Evolutionary conservation across 495 filamentous ascomycete genomes (phyloP), one percentile per base, ranked within the genome.

Genomic region (Daldinia concentrica): DNA sequence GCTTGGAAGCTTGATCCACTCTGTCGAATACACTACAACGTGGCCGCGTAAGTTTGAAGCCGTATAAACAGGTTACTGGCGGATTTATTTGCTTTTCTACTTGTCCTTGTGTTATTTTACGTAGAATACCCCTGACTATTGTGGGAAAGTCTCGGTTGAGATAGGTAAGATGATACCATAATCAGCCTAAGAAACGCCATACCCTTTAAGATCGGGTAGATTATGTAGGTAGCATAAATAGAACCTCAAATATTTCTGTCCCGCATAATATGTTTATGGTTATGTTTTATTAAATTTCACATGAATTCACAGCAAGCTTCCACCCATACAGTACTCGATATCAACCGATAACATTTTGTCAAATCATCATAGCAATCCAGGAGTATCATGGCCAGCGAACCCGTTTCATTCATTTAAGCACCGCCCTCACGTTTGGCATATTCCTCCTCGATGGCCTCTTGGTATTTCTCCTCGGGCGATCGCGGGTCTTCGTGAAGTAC

Each of bases 401-500:
- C 48, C 22, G 45, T n/a, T 24, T 17, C 41, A 41, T 19, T 41
- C 5, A 30, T 27, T 81, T 55, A 85, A 26, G 83, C 83, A 29
- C 83, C 82, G 17, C 83, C 82, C 69, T 84, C 83, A 11, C 83
- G 77, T 64, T 83, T 85, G 57, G 82, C 82, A 65, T 85, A 84
- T 64, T 85, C 82, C 6, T 85, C 81, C 68, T 83, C 82, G 22
- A 84, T 84, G 4, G 81, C 82, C 66, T 85, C 83, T 34, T 74
- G 75, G 58, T 85, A 85, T 59, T 81, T 84, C 59, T 85, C 80
- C 45, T 83, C 82, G 17, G 83, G 73, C 5, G 81, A 82, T 55
- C 84, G 84, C 8, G 86, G 86, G 64, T 90, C 89, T 67, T 90
- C 90, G 19, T 84, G 82, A 58, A 93, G 80, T 54, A 97, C 92